phyloP scores from a whole-genome alignment of 2,329 filamentous ascomycete genomes.

The Tolypocladium nubicola region DNA sequence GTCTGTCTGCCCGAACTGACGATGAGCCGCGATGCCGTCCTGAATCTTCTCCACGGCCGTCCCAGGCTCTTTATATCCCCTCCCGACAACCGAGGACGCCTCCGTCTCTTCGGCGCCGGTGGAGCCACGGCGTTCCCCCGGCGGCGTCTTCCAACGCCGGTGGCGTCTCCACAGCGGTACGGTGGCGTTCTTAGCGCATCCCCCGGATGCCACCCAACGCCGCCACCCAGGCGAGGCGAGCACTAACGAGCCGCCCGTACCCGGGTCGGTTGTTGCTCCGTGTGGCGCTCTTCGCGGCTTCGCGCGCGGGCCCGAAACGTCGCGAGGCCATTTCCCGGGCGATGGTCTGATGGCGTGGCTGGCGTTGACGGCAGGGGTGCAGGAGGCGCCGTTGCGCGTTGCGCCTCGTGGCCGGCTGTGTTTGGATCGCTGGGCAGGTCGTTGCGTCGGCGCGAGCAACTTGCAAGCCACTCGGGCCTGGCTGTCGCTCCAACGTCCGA shows the following conservation, averaged over 20 bases:
- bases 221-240: too few relatives aligned
- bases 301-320: background rate
- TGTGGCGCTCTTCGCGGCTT: slow-evolving; percentile 1
- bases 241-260: background rate
- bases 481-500: background rate
- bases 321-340: background rate
- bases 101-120: background rate
- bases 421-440: too few relatives aligned
- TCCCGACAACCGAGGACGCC: background rate
- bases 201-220: accelerated
- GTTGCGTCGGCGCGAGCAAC: background rate
- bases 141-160: background rate
- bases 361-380: too few relatives aligned
- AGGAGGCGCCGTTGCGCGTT: background rate
- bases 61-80: background rate
- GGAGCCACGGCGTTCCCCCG: background rate
- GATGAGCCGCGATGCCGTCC: background rate
- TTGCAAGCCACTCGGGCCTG: background rate
- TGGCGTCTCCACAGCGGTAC: background rate
- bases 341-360: too few relatives aligned
- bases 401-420: background rate
- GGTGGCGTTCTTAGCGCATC: background rate
- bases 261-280: background rate
- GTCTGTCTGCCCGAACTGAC: background rate
- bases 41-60: background rate